Evolutionary conservation across 306 rosid genomes (phyloP), one percentile per base, ranked within the genome.

Genomic region (Medicago ruthenica): DNA sequence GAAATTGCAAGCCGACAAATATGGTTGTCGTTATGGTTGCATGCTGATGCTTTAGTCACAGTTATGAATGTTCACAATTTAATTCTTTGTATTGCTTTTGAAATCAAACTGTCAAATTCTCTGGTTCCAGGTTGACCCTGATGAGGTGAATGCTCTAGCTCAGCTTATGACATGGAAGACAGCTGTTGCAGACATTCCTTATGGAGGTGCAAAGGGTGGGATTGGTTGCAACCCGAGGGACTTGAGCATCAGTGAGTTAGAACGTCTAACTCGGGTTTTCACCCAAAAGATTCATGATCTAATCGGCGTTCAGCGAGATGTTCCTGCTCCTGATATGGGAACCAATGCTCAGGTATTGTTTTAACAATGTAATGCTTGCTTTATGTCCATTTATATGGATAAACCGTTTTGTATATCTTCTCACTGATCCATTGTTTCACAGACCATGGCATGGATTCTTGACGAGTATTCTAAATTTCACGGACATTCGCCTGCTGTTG

Each of bases 391-490:
- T 53, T 8, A 24, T 9, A 5, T 22, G 8, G 36, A 73, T 21
- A 12, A 70, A 70, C 15, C 4, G 24, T 73, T 78, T 67, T 36
- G n/a, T 34, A 82, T 37, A 14, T 61, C 39, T 78, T 77, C 44
- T 54, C n/a, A 53, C 39, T 47, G 58, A 71, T 74, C 20, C 55
- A 34, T 61, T 76, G 45, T 41, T 70, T 18, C 21, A 31, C 74
- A 91, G 96, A 91, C 96, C 66, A 88, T 87, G 96, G 96, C 96
- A n/a, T 91, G 96, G 96, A 88, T 88, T 82, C 83, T 91, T 16
- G 92, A 91, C 54, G 96, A 91, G 85, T 91, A 91, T 81, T 88
- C 96, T 7, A 91, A 91, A 83, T 91, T 87, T 86, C 93, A 88
- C 47, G 93, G 96, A 9, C 87, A 88, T 78, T 89, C 96, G 17